phyloP scores from a whole-genome alignment of 768 basidiomycete genomes.

The Lactarius pseudohatsudake region DNA sequence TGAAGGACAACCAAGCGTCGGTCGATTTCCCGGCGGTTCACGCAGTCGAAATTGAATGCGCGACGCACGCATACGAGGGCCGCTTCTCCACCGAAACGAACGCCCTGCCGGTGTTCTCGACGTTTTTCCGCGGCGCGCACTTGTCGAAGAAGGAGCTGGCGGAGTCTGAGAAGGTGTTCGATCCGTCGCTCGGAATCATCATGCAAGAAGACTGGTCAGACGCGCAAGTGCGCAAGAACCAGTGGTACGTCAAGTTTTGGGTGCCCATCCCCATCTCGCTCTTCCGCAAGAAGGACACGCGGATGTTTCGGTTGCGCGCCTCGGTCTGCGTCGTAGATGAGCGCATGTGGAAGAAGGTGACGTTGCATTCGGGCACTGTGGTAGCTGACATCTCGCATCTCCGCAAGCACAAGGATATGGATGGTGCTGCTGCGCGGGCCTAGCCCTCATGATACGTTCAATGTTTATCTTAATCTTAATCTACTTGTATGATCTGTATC shows the following conservation, averaged over 20 bases:
- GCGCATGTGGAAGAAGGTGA: conserved; percentile 25
- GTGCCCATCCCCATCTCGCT: conserved; percentile 30
- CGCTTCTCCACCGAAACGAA: conserved; percentile 29
- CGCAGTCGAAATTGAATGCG: conserved; percentile 21
- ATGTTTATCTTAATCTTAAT: not conserved
- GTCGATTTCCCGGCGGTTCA: conserved; percentile 16
- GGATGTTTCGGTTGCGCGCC: conserved; percentile 28
- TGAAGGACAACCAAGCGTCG: conserved; percentile 24
- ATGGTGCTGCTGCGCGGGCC: conserved; percentile 19
- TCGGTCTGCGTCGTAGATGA: conserved; percentile 24
- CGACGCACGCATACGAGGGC: conserved; percentile 29
- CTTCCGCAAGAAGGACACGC: conserved; percentile 28
- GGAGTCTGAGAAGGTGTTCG: conserved; percentile 1
- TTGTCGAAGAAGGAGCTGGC: conserved; percentile 10
- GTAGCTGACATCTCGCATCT: conserved; percentile 30
- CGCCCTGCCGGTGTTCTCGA: conserved; percentile 25
- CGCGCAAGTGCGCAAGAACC: conserved; percentile 18
- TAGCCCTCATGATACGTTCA: not conserved
- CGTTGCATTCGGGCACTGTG: conserved; percentile 23
- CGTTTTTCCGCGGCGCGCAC: conserved; percentile 10
- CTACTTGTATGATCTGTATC: not conserved
- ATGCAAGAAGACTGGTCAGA: conserved; percentile 27
- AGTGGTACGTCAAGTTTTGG: conserved; percentile 30
- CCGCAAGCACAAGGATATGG: conserved; percentile 28
- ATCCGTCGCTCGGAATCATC: conserved; percentile 25